Base-by-base conservation (phyloP, 2,329 filamentous ascomycete species). In the Aureobasidium melanogenum region DNA sequence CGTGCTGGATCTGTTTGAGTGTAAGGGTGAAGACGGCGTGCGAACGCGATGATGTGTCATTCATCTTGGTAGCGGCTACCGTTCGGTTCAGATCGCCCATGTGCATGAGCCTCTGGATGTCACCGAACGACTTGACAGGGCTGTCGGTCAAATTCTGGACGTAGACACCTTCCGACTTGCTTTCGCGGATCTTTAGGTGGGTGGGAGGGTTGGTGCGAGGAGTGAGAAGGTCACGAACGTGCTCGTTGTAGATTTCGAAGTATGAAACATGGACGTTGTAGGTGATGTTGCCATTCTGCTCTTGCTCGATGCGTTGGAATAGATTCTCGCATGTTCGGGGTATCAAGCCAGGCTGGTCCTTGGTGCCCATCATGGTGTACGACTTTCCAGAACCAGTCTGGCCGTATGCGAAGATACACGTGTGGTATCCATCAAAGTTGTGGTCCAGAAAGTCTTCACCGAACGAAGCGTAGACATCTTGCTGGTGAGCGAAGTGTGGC, bases 191-290 rank as follows among this genome's bases (percentile, higher is more conserved):
- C 76, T 97, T 97, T 69, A 99, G 88, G 73, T 97, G 97, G 72
- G 95, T 88, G 1, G 92, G 89, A 5, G 89, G 81, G 64, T 89
- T 88, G 61, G 86, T 88, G 30, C 88, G 82, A 12, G 92, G 89
- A 0, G 91, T 88, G 48, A 99, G 84, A 38, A 99, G 79, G 72
- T 99, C 94, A 62, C 94, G 89, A 54, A 99, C 94, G 75, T 97
- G 94, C 77, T 99, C 94, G 75, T 99, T 99, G 82, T 99, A 99
- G 64, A 99, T 94, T 73, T 99, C 94, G 70, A 99, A 97, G 77
- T 99, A 99, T 3, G 92, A 97, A 30, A 97, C 94, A 65, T 94
- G 88, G 66, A 99, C 94, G 69, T 93, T 94, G 80, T 97, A 99
- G 67, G 90, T 96, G 72, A 96, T 91, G 74, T 94, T 95, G 59